These are phyloP conservation scores for Leccinum aurantiacum DNA, from an alignment of 768 basidiomycete species.

Conservation along the genomic window DNA sequence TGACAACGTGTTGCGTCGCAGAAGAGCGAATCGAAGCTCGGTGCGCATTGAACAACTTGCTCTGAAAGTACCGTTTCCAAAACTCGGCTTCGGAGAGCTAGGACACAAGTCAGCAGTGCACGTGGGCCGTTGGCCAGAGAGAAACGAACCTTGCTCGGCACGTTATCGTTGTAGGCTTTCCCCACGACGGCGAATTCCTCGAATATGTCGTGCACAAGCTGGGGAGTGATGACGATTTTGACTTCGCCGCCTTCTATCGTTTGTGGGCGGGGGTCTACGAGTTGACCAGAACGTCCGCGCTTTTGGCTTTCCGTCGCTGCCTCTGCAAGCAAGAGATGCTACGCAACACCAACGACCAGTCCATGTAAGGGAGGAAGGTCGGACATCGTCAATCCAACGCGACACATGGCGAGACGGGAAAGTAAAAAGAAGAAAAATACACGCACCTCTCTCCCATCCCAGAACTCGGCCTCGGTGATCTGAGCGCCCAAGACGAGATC, in stretches of 20 bases:
- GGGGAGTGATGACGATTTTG: slow-evolving; percentile 87
- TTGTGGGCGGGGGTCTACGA: slow-evolving; percentile 53
- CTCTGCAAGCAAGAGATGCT: slow-evolving; percentile 79
- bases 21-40: slow-evolving; percentile 89
- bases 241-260: slow-evolving; percentile 82
- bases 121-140: neutral
- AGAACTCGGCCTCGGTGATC: slow-evolving; percentile 92
- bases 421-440: neutral
- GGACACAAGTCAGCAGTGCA: slow-evolving; percentile 10
- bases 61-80: slow-evolving; percentile 97
- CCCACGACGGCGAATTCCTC: slow-evolving; percentile 96
- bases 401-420: neutral
- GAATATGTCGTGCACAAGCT: slow-evolving; percentile 93
- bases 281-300: slow-evolving; percentile 78
- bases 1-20: slow-evolving; percentile 79
- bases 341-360: neutral
- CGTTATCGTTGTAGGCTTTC: slow-evolving; percentile 89
- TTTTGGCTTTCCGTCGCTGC: slow-evolving; percentile 69
- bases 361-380: neutral
- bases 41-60: slow-evolving; percentile 92
- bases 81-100: slow-evolving; percentile 94
- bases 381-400: neutral
- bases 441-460: slow-evolving; percentile 90
- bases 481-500: slow-evolving; percentile 85
- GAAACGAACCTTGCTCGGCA: slow-evolving; percentile 68